These are phyloP conservation scores for Colletotrichum sansevieriae DNA, from an alignment of 2,329 filamentous ascomycete species.

Conservation along the genomic window DNA sequence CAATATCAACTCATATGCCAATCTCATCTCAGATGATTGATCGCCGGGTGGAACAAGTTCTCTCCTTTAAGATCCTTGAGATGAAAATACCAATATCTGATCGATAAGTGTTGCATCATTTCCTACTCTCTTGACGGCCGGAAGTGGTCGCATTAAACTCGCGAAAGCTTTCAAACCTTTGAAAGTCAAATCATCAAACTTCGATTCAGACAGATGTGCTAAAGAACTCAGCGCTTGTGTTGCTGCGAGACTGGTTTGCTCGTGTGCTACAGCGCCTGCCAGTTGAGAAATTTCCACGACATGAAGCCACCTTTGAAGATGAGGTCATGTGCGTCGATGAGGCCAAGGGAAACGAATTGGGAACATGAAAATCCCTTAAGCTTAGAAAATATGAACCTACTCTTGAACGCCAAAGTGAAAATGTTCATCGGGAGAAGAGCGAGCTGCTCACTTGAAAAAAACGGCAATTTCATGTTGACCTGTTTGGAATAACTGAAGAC, in stretches of 20 bases:
- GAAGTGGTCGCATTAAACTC: not conserved
- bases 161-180: not conserved
- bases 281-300: not conserved
- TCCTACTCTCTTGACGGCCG: not conserved
- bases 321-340: not conserved
- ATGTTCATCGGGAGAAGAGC: not conserved
- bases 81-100: not conserved
- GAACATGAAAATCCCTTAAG: not conserved
- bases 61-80: not conserved
- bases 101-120: not conserved
- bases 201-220: not conserved
- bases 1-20: not conserved
- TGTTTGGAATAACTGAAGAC: too few species aligned
- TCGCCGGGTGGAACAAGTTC: not conserved
- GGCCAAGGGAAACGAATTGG: not conserved
- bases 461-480: too few species aligned
- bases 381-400: not conserved
- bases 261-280: not conserved
- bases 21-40: not conserved
- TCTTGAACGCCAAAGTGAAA: not conserved
- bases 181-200: not conserved
- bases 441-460: not conserved
- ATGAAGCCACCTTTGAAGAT: not conserved
- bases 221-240: not conserved
- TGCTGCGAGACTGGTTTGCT: not conserved